Evolutionary conservation across 345 rosid genomes (phyloP).

Genomic region (Syzygium grande): DNA sequence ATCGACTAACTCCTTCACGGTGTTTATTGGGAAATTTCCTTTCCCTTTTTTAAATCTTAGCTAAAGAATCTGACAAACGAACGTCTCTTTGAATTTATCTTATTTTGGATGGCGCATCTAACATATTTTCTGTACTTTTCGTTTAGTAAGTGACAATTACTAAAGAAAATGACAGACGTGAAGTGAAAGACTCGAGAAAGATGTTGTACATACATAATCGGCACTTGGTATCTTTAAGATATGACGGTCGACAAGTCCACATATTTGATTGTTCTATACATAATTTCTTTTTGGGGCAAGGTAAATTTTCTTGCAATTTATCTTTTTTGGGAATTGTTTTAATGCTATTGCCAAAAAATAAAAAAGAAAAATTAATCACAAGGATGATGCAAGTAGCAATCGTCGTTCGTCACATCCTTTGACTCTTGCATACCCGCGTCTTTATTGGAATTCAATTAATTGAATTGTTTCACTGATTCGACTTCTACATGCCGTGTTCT

Average conservation of each 20-base stretch:
- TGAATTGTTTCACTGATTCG: background rate
- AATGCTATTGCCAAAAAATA: background rate
- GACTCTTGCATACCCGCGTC: background rate
- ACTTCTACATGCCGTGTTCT: background rate
- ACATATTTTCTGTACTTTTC: fast-evolving
- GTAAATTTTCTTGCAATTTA: background rate
- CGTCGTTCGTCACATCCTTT: background rate
- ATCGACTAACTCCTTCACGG: background rate
- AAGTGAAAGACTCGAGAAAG: background rate
- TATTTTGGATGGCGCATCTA: background rate
- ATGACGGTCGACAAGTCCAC: too few species aligned
- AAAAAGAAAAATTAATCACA: background rate
- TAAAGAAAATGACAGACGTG: fast-evolving
- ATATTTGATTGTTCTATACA: background rate
- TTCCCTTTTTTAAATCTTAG: background rate
- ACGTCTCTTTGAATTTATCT: background rate
- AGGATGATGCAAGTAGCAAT: background rate
- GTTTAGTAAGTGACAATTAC: background rate
- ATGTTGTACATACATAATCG: background rate
- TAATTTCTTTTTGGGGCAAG: background rate
- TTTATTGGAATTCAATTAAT: background rate
- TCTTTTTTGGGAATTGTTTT: background rate
- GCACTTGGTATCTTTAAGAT: background rate
- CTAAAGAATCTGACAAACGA: background rate
- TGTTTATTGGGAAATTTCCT: background rate